Percentiles rank a stretch among this genome's conserved stretches.
Conservation (phyloP, 352 stramenopile genomes). For the Globisporangium spiculum region DNA sequence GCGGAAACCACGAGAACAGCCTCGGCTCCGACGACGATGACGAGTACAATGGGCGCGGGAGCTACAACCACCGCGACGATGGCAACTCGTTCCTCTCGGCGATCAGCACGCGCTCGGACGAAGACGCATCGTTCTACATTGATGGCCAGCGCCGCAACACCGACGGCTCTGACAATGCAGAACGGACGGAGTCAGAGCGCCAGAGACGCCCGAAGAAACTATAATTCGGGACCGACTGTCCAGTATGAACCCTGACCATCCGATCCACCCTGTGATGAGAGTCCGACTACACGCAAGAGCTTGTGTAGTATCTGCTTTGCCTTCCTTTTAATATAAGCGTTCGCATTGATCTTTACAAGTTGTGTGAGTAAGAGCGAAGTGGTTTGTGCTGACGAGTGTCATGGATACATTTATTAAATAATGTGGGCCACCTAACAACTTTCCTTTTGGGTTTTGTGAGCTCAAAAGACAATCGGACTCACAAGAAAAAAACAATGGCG, state of each 20-base stretch:
- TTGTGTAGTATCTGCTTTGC: slow-evolving; percentile 1
- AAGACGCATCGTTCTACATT: slow-evolving; percentile 59
- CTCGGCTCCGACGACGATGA: slow-evolving; percentile 30
- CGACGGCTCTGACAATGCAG: neutral
- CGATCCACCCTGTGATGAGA: neutral
- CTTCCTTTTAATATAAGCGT: neutral
- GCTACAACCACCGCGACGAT: slow-evolving; percentile 28
- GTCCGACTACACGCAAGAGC: neutral
- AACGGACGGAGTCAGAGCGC: neutral
- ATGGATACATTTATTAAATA: slow-evolving; percentile 3
- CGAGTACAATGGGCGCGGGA: slow-evolving; percentile 25
- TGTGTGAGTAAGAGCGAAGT: neutral
- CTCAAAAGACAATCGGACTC: neutral
- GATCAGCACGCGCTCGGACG: slow-evolving; percentile 56
- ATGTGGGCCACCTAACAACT: neutral
- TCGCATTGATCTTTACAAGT: neutral
- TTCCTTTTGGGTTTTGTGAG: neutral
- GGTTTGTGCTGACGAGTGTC: too few relatives aligned
- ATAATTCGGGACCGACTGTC: slow-evolving; percentile 4
- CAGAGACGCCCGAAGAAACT: slow-evolving; percentile 18
- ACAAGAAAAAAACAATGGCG: slow-evolving; percentile 7
- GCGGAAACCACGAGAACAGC: slow-evolving; percentile 19
- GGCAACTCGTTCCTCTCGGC: slow-evolving; percentile 52
- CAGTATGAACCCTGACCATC: neutral
- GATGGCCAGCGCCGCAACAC: slow-evolving; percentile 24